Evolutionary conservation across 2,329 filamentous ascomycete genomes (phyloP).

Genomic region (Sporothrix humicola): DNA sequence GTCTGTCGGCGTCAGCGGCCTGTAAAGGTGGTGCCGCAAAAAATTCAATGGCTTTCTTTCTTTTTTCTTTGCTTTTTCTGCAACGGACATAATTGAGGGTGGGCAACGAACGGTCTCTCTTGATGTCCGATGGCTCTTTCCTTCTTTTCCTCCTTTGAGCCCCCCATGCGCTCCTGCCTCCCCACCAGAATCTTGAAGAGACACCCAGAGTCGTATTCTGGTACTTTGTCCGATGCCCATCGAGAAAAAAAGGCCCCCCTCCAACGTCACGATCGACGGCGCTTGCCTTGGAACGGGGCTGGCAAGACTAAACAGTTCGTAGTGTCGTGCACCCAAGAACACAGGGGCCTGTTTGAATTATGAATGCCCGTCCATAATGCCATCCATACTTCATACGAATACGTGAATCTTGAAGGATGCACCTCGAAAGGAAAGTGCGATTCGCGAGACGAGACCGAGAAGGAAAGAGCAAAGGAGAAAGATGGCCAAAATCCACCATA

Average conservation of each 20-base stretch:
- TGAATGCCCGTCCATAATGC: neutral
- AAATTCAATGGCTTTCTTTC: too few relatives aligned
- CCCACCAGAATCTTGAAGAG: slow-evolving; percentile 15
- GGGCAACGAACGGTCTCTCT: neutral
- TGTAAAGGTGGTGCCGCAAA: slow-evolving; percentile 10
- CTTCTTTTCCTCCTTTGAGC: neutral
- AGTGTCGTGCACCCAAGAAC: neutral
- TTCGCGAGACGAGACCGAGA: slow-evolving; percentile 11
- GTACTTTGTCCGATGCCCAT: neutral
- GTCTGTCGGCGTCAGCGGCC: slow-evolving; percentile 33
- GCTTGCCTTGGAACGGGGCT: slow-evolving; percentile 30
- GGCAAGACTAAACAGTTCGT: slow-evolving; percentile 8
- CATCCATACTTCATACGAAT: slow-evolving; percentile 4
- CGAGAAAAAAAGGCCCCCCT: neutral
- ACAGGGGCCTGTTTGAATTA: neutral
- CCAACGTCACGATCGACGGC: slow-evolving; percentile 33
- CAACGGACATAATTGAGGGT: neutral
- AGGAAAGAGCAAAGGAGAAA: neutral
- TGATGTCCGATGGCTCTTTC: neutral
- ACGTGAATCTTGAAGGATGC: neutral
- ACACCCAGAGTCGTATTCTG: slow-evolving; percentile 14
- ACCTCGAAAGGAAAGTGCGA: slow-evolving; percentile 6
- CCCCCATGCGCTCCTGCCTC: neutral
- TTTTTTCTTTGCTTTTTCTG: neutral
- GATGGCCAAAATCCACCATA: too few relatives aligned